Percentiles rank a stretch among this genome's conserved stretches.
Conservation (phyloP, 768 basidiomycete genomes). For the Lactarius tabidus region DNA sequence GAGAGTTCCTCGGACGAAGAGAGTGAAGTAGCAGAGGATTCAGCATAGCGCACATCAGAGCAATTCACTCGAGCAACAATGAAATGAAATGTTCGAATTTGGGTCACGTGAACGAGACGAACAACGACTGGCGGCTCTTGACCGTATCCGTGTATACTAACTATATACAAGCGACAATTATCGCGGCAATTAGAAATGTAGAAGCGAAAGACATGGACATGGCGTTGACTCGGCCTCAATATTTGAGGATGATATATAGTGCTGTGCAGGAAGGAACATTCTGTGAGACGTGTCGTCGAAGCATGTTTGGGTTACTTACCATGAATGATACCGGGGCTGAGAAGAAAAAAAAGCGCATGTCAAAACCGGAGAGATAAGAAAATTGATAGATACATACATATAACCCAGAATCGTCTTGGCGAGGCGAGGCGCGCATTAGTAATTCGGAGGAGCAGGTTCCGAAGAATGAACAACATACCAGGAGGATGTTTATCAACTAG, state of each 20-base stretch:
- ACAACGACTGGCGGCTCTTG: background rate
- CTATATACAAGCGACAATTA: background rate
- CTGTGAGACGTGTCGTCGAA: background rate
- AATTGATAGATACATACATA: conserved; percentile 46
- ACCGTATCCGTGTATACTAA: background rate
- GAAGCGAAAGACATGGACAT: background rate
- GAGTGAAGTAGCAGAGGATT: conserved; percentile 7
- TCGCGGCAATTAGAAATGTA: background rate
- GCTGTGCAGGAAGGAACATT: conserved; percentile 39
- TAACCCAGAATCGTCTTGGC: conserved; percentile 65
- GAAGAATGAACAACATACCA: conserved; percentile 36
- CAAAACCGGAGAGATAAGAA: background rate
- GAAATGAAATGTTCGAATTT: background rate
- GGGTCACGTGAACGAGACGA: background rate
- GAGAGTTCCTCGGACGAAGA: conserved; percentile 49
- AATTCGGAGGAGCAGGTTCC: background rate
- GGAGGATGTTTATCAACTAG: conserved; percentile 65
- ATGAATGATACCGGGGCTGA: conserved; percentile 75
- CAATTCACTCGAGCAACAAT: background rate
- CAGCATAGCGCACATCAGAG: conserved; percentile 28
- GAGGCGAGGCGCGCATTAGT: background rate
- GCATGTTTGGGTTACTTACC: conserved; percentile 36
- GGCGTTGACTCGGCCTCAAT: conserved; percentile 38
- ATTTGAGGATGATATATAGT: conserved; percentile 78
- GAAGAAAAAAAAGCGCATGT: conserved; percentile 10